These are phyloP conservation scores for Ustilago lituana DNA, from an alignment of 1,284 basidiomycete species.

Conservation along the genomic window DNA sequence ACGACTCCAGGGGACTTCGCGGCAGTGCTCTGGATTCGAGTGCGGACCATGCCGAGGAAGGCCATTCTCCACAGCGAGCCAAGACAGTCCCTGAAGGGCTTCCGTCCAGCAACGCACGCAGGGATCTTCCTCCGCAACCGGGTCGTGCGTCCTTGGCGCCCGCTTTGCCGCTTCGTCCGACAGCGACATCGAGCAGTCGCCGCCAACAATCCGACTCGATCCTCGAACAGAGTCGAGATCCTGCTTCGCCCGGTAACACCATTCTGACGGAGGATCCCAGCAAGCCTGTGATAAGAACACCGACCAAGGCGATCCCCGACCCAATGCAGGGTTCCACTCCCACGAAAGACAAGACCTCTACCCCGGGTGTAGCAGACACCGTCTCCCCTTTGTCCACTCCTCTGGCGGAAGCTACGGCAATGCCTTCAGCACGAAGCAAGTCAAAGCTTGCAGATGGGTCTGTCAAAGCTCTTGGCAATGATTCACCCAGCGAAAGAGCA, in stretches of 20 bases:
- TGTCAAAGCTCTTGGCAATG: not conserved
- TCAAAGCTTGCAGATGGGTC: slow-evolving; percentile 21
- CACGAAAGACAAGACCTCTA: not conserved
- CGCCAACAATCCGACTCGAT: slow-evolving; percentile 26
- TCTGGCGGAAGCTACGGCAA: slow-evolving; percentile 2
- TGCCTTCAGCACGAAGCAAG: not conserved
- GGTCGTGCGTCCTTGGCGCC: slow-evolving; percentile 9
- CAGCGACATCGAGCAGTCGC: not conserved
- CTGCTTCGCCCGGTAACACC: not conserved
- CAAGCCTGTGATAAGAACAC: slow-evolving; percentile 25
- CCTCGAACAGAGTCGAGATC: not conserved
- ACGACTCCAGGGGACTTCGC: not conserved
- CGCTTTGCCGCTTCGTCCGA: not conserved
- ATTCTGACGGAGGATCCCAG: slow-evolving; percentile 22
- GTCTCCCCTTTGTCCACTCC: slow-evolving; percentile 12
- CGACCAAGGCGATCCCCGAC: slow-evolving; percentile 22
- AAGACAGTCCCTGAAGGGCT: slow-evolving; percentile 35
- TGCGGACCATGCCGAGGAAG: slow-evolving; percentile 11
- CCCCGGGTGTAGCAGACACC: not conserved
- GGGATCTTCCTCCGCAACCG: slow-evolving; percentile 16
- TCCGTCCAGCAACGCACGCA: slow-evolving; percentile 8
- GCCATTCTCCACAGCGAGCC: slow-evolving; percentile 25
- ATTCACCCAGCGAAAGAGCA: not conserved
- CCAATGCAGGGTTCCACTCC: slow-evolving; percentile 24
- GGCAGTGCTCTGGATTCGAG: not conserved